These are phyloP conservation scores for Sparassis latifolia DNA, from an alignment of 1,284 basidiomycete species.

Conservation along the genomic window DNA sequence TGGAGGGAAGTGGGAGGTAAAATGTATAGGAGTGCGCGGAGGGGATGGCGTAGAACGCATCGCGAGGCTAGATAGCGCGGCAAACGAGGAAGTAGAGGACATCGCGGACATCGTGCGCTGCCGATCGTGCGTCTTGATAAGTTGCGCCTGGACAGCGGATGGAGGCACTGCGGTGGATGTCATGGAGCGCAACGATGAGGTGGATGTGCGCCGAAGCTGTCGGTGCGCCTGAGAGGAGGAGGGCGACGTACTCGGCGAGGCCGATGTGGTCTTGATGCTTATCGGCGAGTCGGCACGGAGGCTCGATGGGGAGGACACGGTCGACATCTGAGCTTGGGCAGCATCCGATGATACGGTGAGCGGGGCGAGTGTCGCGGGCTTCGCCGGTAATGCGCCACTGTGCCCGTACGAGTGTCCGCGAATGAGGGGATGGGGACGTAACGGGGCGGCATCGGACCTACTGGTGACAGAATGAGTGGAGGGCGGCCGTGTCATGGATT, in stretches of 20 bases:
- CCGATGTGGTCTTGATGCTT: constrained; percentile 29
- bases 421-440: constrained; percentile 70
- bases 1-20: constrained; percentile 47
- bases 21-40: constrained; percentile 37
- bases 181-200: constrained; percentile 57
- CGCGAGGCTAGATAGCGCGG: constrained; percentile 58
- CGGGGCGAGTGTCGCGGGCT: constrained; percentile 54
- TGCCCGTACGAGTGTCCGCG: constrained; percentile 61
- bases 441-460: constrained; percentile 26
- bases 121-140: constrained; percentile 41
- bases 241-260: constrained; percentile 22
- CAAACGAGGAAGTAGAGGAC: constrained; percentile 52
- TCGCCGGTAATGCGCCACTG: constrained; percentile 26
- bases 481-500: constrained; percentile 49
- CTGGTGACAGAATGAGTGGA: constrained; percentile 52
- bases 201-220: constrained; percentile 48
- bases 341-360: constrained; percentile 52
- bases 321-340: constrained; percentile 37
- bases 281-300: constrained; percentile 23
- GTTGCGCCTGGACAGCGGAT: constrained; percentile 24
- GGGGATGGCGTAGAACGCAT: constrained; percentile 47
- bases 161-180: constrained; percentile 50
- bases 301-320: constrained; percentile 29
- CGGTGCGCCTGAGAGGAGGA: constrained; percentile 23
- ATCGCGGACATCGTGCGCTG: constrained; percentile 60